phyloP scores from a whole-genome alignment of 108 stramenopile genomes.

The Epithemia pelagica region DNA sequence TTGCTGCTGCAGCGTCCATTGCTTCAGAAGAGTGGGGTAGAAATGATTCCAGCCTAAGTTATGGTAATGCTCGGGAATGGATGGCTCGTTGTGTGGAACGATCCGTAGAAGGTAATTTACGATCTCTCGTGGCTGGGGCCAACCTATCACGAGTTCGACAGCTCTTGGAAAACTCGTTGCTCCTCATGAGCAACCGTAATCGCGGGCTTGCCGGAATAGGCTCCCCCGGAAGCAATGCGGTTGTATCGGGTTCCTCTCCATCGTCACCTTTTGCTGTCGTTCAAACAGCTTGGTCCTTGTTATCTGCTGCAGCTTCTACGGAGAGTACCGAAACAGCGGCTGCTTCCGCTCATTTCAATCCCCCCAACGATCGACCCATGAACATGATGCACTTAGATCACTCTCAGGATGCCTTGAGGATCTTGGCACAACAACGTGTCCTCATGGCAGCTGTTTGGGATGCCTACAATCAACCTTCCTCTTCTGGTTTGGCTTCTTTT shows the following conservation, averaged over 20 bases:
- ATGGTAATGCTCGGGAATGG: slow-evolving; percentile 10
- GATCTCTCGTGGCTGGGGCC: slow-evolving; percentile 31
- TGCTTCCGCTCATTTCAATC: slow-evolving; percentile 9
- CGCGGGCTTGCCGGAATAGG: no score
- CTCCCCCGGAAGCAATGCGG: background rate
- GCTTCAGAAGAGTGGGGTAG: no score
- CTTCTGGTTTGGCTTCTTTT: slow-evolving; percentile 41
- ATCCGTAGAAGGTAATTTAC: slow-evolving; percentile 25
- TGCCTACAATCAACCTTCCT: slow-evolving; percentile 35
- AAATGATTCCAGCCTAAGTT: background rate
- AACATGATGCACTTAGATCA: slow-evolving; percentile 27
- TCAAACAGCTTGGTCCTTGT: slow-evolving; percentile 2
- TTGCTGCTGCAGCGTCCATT: background rate
- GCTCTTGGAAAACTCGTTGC: slow-evolving; percentile 3
- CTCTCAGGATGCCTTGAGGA: slow-evolving; percentile 29
- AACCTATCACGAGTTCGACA: slow-evolving; percentile 29
- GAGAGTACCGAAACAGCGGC: background rate
- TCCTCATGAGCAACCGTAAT: background rate
- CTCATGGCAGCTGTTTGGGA: slow-evolving; percentile 68
- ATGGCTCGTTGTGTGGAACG: slow-evolving; percentile 32
- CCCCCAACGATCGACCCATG: slow-evolving; percentile 36
- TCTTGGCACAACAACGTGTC: slow-evolving; percentile 35
- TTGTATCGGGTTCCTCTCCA: background rate
- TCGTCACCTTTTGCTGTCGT: slow-evolving; percentile 12
- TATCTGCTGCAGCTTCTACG: slow-evolving; percentile 1